Base-by-base conservation (phyloP, 371 early-diverging fungal species). In the Rhizomucor pusillus region DNA sequence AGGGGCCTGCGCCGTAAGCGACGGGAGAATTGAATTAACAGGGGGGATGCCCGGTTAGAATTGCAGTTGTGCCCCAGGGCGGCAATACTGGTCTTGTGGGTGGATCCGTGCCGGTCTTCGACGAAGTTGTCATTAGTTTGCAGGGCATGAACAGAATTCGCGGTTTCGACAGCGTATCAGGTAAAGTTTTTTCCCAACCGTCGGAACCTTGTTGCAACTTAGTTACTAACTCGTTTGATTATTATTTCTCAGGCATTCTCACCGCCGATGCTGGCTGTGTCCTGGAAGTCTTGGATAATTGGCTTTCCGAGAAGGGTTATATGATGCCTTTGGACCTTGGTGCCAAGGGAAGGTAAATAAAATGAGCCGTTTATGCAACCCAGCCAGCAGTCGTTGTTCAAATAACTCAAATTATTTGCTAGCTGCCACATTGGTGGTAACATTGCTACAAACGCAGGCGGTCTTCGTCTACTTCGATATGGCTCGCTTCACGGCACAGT, bases 381-480 rank as follows among this genome's bases (percentile, higher is more conserved):
- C 14, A 16, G 35, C 24, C 24, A 16, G 35, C 24, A 16, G 35
- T 19, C 9, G 44, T 57, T 50, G 46, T 18, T 25, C 20, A 12
- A 20, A 22, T 29, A 12, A 10, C 14, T 34, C 5, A 1, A 36
- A 1, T 6, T 4, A n/a, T 25, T 20, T 14, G 37, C 9, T 54
- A 73, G 85, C 54, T 93, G 94, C 69, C 91, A 92, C 53, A 93
- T 98, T 58, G 99, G 99, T 47, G 98, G 99, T 43, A 98, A 98
- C 62, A 91, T 98, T n/a, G 91, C 98, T 10, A 95, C 98, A 5
- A 98, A 98, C 68, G 99, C 99, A 1, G 98, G 99, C 34, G 98
- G 99, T 11, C 80, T 98, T 53, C 81, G 97, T 50, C 73, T 93
- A 37, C 71, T 98, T 49, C 87, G 96, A 34, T 98, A 98, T 70